Evolutionary conservation across 2,329 filamentous ascomycete species (phyloP), one percentile per base, ranked within the genome.

Genomic region (Taxawa tesnikishii): DNA sequence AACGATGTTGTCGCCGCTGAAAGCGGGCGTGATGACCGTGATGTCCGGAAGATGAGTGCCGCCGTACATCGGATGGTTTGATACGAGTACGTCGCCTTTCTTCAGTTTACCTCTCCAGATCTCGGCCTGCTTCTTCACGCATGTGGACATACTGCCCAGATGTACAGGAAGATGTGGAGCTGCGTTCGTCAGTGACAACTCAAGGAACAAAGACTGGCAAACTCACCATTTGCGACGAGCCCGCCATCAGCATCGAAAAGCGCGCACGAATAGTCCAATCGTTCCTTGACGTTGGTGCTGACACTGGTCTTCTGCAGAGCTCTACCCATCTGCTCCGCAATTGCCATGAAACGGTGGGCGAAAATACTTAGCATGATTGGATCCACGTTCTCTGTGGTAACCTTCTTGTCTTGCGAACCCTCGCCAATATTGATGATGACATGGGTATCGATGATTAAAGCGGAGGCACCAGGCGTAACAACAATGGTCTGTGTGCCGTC

Each of bases 401-500:
- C 52, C 36, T 65, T 58, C 39, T 60, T 62, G 11, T 70, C 56
- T 49, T 64, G 40, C 50, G 70, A 60, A 7, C 36, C 44, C 28
- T 75, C 75, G 33, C 77, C 73, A 25, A 90, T 70, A 42, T 94
- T 84, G 48, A 94, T 87, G 5, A 94, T 70, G 6, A 94, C 83
- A 46, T 94, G 88, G 0, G 85, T 93, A 40, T 83, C 69, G 12
- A 93, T 75, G 18, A 94, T 67, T 15, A 85, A 59, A 0, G 87
- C 88, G 14, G 74, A 73, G 3, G 84, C 73, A 17, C 71, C 72
- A 0, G 87, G 88, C 0, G 83, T 82, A 3, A 94, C 76, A 0
- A 94, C 83, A 40, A 96, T 90, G 0, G 88, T 96, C 56, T 94
- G 88, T 1, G 82, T 87, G 6, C 79, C 79, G 48, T 88, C 87